These are phyloP conservation scores for Microcos paniculata DNA, from an alignment of 345 rosid genomes.

Conservation along the genomic window DNA sequence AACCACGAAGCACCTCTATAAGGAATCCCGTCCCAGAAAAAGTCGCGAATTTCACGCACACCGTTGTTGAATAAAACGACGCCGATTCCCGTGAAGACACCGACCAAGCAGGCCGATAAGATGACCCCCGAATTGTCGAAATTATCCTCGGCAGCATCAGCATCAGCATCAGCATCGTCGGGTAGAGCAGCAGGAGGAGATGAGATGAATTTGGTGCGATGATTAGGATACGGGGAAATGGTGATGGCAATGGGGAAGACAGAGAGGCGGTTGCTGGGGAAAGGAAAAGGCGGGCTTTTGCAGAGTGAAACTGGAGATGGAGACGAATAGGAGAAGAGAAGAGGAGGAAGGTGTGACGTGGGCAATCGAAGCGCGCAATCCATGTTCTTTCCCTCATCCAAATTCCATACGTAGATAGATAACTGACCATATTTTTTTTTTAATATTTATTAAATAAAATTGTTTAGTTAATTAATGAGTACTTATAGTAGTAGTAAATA, in stretches of 20 bases:
- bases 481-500: too few relatives aligned
- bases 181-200: slow-evolving; percentile 12
- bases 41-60: slow-evolving; percentile 75
- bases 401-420: background rate
- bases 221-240: background rate
- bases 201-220: background rate
- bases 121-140: slow-evolving; percentile 30
- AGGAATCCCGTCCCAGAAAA: slow-evolving; percentile 91
- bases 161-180: background rate
- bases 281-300: background rate
- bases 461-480: too few relatives aligned
- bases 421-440: background rate
- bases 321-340: background rate
- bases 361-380: slow-evolving; percentile 6
- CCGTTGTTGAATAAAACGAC: slow-evolving; percentile 78
- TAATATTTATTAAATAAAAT: background rate
- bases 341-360: background rate
- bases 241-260: background rate
- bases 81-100: slow-evolving; percentile 70
- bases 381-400: slow-evolving; percentile 14
- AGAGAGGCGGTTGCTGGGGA: background rate
- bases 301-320: background rate
- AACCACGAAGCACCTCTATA: slow-evolving; percentile 82
- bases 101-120: slow-evolving; percentile 68
- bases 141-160: background rate